Conservation (phyloP, 345 rosid genomes). For the Mangifera indica region DNA sequence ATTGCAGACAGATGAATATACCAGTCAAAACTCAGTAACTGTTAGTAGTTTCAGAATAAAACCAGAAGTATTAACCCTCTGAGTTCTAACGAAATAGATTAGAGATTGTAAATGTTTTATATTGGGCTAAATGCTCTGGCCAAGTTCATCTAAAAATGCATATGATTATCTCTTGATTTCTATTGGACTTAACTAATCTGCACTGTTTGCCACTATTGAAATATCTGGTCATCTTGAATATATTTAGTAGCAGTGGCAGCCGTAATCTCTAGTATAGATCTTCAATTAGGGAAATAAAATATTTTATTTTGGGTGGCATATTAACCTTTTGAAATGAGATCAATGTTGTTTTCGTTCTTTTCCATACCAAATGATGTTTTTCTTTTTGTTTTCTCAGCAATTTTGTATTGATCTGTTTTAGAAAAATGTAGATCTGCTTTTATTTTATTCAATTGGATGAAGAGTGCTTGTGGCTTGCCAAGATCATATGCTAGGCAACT, state of each 20-base stretch:
- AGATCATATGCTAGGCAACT: too few relatives aligned
- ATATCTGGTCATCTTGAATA: neutral
- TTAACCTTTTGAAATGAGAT: neutral
- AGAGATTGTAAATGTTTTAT: too few relatives aligned
- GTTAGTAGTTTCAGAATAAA: neutral
- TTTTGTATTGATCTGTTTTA: neutral
- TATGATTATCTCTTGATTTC: neutral
- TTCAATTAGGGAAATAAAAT: neutral
- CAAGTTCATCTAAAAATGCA: neutral
- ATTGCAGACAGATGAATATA: neutral
- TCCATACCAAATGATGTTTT: neutral
- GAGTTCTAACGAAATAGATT: too few relatives aligned
- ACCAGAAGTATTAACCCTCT: too few relatives aligned
- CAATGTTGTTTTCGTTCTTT: neutral
- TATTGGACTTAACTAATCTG: neutral
- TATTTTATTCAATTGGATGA: neutral
- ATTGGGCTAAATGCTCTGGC: neutral
- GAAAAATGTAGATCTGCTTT: neutral
- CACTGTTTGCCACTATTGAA: neutral
- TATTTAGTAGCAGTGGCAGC: neutral
- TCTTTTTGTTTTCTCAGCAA: neutral
- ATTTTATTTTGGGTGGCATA: neutral
- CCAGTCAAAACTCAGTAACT: neutral
- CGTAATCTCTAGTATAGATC: neutral
- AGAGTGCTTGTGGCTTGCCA: slow-evolving; percentile 3